Evolutionary conservation across 2,329 filamentous ascomycete genomes (phyloP), one percentile per base, ranked within the genome.

Genomic region (Pochonia chlamydosporia): DNA sequence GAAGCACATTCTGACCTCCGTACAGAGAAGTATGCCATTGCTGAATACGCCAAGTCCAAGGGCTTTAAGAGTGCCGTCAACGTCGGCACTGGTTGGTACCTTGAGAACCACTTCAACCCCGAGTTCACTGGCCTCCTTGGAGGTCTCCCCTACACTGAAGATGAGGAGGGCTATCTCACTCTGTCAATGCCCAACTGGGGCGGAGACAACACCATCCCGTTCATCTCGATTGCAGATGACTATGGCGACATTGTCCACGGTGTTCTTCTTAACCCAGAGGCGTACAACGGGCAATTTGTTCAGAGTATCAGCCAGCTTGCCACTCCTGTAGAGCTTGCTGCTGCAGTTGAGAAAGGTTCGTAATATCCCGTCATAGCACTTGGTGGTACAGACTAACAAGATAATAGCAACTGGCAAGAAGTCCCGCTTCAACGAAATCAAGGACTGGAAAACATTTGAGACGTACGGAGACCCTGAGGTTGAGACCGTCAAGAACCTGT

Each of bases 201-300:
- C 3, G 69, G 69, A 1, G 61, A 50, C 11, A 54, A 58, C 2
- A 49, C 59, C 42, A 56, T 71, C 0, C 69, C 67, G 0, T 70
- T 65, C 50, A 60, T 74, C 21, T 57, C 60, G 23, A 65, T 73
- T 3, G 52, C 49, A 0, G 62, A 69, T 28, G 70, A 74, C 53
- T 74, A 63, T 47, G 71, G 71, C 4, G 71, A 74, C 44, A 60
- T 73, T 16, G 64, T 74, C 10, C 71, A 74, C 24, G 71, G 69
- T 3, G 58, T 71, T 3, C 66, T 73, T 16, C 58, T 73, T 7
- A 58, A 64, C 11, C 69, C 70, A 0, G 57, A 57, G 39, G 59
- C 60, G 33, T 69, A 65, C 56, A 63, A 64, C 49, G 62, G 65
- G 1, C 54, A 51, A 4, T 53, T 68, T 1, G 51, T 72, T 0